Evolutionary conservation across 768 basidiomycete genomes (phyloP).

Genomic region (Mycena epipterygia): DNA sequence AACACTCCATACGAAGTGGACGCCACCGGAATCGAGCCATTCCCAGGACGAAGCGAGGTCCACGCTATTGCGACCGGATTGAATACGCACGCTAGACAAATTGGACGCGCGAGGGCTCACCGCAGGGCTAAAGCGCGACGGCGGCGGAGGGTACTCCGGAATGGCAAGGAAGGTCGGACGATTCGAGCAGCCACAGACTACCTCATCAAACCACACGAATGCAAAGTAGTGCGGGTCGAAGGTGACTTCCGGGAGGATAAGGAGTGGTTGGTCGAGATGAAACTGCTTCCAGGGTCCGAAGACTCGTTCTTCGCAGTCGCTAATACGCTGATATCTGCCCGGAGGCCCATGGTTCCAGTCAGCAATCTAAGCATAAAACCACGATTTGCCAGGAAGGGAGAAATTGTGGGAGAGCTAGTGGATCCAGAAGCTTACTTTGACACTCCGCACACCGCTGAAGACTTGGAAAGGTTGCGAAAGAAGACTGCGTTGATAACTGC

Average conservation of each 20-base stretch:
- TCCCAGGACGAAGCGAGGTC: background rate
- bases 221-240: background rate
- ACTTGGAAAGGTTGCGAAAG: background rate
- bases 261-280: background rate
- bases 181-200: background rate
- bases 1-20: background rate
- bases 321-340: background rate
- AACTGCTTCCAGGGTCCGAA: background rate
- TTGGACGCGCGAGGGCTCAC: background rate
- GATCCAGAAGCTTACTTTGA: background rate
- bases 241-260: background rate
- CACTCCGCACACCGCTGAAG: background rate
- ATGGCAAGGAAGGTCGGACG: background rate
- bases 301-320: background rate
- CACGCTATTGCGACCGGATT: background rate
- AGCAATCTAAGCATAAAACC: background rate
- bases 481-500: background rate
- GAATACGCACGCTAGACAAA: background rate
- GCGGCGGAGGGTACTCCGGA: background rate
- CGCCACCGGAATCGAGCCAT: background rate
- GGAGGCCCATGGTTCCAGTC: background rate
- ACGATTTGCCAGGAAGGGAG: background rate
- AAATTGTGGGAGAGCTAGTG: background rate
- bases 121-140: background rate
- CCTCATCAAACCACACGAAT: background rate